These are phyloP conservation scores for Cicer chorassanicum DNA, from an alignment of 306 rosid species.

Conservation along the genomic window DNA sequence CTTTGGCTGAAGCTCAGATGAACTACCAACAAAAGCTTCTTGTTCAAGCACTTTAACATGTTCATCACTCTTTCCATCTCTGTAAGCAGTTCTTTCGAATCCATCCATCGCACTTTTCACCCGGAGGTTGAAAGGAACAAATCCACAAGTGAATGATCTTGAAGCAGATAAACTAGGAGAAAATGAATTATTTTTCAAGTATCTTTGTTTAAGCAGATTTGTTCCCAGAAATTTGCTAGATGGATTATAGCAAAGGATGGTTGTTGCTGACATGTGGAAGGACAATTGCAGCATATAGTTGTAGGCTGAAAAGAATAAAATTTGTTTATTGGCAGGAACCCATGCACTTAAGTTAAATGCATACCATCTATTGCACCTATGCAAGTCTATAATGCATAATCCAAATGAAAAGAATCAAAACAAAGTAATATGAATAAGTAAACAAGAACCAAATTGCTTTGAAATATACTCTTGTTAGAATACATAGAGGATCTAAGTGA, in stretches of 20 bases:
- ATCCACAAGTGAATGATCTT: conserved; percentile 42
- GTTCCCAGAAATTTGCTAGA: conserved; percentile 25
- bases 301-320: background rate
- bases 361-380: background rate
- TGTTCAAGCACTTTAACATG: conserved; percentile 53
- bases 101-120: conserved; percentile 47
- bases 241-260: conserved; percentile 33
- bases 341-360: background rate
- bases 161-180: conserved; percentile 28
- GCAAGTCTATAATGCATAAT: background rate
- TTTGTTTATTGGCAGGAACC: background rate
- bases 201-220: conserved; percentile 23
- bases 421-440: background rate
- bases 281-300: conserved; percentile 16
- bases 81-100: conserved; percentile 33
- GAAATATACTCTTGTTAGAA: background rate
- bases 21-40: conserved; percentile 54
- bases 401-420: background rate
- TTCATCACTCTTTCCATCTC: conserved; percentile 48
- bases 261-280: conserved; percentile 17
- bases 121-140: conserved; percentile 32
- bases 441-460: background rate
- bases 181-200: conserved; percentile 39
- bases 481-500: background rate
- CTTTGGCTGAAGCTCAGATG: conserved; percentile 43